phyloP scores from a whole-genome alignment of 148 eudicot genomes.

The Cornus controversa region DNA sequence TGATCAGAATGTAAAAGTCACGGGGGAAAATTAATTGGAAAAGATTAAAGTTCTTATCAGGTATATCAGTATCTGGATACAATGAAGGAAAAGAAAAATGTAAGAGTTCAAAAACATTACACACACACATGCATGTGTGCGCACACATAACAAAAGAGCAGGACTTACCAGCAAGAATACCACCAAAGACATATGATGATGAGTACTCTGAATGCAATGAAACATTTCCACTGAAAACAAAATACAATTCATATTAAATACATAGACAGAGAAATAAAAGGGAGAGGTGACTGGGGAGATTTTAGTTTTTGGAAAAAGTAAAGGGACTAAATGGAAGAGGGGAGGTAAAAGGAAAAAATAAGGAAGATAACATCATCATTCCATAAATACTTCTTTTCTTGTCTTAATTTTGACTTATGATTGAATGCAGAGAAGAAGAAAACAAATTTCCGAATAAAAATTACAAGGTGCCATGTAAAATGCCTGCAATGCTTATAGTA shows the following conservation, averaged over 20 bases:
- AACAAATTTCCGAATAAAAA: no score
- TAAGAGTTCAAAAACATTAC: not conserved
- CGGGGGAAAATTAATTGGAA: not conserved
- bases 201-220: conserved; percentile 56
- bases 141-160: conserved; percentile 12
- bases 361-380: not conserved
- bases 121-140: not conserved
- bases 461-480: no score
- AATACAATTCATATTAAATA: conserved; percentile 5
- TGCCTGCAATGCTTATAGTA: no score
- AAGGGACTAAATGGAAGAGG: conserved; percentile 6
- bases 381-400: not conserved
- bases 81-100: not conserved
- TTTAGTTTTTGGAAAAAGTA: no score
- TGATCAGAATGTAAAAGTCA: not conserved
- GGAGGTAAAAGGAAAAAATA: not conserved
- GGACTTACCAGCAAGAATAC: conserved; percentile 95
- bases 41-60: not conserved
- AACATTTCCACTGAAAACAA: conserved; percentile 67
- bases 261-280: not conserved
- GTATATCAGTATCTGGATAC: not conserved
- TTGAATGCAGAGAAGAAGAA: not conserved
- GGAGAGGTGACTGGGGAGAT: no score
- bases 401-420: not conserved
- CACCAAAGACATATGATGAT: conserved; percentile 68